Evolutionary conservation across 1,139 yeast genomes (phyloP).

Genomic region (Geotrichum citri-aurantii): DNA sequence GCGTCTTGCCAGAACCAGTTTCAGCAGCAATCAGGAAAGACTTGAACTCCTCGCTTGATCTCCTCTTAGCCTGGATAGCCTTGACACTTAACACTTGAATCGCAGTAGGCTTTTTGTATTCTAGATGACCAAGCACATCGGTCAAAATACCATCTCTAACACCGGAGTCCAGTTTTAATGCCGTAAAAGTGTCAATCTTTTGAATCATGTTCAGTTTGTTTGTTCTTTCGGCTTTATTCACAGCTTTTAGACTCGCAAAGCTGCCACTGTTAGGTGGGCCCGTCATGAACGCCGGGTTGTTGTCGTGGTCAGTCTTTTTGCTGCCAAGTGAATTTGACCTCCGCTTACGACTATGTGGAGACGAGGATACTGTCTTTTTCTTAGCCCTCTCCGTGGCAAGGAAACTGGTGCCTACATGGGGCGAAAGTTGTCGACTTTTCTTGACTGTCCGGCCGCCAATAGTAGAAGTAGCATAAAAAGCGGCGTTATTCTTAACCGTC

Average conservation of each 20-base stretch:
- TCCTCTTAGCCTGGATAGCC: constrained; percentile 38
- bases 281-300: constrained; percentile 6
- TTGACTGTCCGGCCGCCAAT: constrained; percentile 2
- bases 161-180: constrained; percentile 59
- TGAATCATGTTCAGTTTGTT: constrained; percentile 38
- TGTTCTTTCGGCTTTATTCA: constrained; percentile 32
- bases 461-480: background rate
- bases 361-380: background rate
- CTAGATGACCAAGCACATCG: constrained; percentile 41
- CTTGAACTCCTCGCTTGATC: constrained; percentile 40
- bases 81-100: constrained; percentile 58
- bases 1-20: constrained; percentile 94
- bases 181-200: constrained; percentile 55
- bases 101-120: constrained; percentile 47
- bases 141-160: constrained; percentile 58
- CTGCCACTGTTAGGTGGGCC: constrained; percentile 31
- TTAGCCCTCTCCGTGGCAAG: background rate
- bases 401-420: constrained; percentile 20
- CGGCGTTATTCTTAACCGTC: background rate
- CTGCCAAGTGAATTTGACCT: background rate
- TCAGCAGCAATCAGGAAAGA: constrained; percentile 86
- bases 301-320: constrained; percentile 1
- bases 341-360: background rate
- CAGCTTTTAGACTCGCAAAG: constrained; percentile 35
- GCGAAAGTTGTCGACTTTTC: constrained; percentile 22